phyloP scores from a whole-genome alignment of 345 rosid genomes.

The Trapa bicornis region DNA sequence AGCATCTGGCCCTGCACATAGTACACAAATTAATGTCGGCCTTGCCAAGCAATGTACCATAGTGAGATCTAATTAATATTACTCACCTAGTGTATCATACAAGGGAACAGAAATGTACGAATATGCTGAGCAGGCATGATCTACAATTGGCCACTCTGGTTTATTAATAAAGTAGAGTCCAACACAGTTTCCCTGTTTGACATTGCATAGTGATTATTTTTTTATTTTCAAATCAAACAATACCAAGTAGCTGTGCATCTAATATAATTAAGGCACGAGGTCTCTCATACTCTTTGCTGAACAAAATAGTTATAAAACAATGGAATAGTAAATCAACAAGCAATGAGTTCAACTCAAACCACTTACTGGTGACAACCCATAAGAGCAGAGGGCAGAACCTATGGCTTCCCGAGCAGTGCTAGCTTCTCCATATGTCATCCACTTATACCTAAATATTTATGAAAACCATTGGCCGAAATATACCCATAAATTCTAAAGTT shows the following conservation, averaged over 20 bases:
- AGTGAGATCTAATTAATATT: neutral
- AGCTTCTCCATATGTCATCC: constrained; percentile 89
- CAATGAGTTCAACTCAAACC: neutral
- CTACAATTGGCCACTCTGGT: constrained; percentile 88
- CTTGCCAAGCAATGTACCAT: constrained; percentile 6
- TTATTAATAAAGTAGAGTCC: constrained; percentile 70
- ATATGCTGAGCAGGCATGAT: constrained; percentile 93
- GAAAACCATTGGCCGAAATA: neutral
- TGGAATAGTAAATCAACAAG: neutral
- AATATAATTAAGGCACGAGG: neutral
- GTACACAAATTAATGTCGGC: constrained; percentile 3
- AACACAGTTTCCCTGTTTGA: constrained; percentile 56
- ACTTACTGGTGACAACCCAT: constrained; percentile 52
- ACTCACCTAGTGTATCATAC: constrained; percentile 83
- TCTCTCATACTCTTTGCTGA: neutral
- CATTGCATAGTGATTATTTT: neutral
- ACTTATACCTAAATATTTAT: constrained; percentile 43
- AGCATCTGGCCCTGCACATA: constrained; percentile 69
- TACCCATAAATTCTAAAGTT: neutral
- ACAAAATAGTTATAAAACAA: neutral
- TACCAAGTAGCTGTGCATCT: neutral
- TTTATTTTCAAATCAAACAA: neutral
- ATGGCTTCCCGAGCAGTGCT: constrained; percentile 60
- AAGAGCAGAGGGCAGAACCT: constrained; percentile 63
- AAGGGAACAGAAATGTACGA: constrained; percentile 82